Evolutionary conservation across 2,329 filamentous ascomycete species (phyloP).

Genomic region (Sporothrix pallida): DNA sequence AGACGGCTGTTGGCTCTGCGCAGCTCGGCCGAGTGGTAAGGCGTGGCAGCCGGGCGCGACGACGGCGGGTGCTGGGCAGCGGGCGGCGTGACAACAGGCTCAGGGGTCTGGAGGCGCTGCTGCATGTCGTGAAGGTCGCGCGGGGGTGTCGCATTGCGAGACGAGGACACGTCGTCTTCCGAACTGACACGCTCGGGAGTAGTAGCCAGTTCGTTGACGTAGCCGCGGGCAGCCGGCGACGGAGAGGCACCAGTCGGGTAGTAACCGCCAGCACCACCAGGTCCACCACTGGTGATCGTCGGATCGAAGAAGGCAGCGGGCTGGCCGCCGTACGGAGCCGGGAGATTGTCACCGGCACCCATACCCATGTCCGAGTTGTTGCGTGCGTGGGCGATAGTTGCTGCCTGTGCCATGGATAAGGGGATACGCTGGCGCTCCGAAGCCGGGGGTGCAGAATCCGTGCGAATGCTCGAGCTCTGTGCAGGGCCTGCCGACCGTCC

Average conservation of each 20-base stretch:
- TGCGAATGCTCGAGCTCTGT: slow-evolving; percentile 49
- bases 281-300: neutral
- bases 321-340: slow-evolving; percentile 31
- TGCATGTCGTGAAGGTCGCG: slow-evolving; percentile 61
- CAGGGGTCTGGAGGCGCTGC: slow-evolving; percentile 66
- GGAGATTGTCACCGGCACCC: slow-evolving; percentile 40
- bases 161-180: slow-evolving; percentile 56
- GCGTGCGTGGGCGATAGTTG: slow-evolving; percentile 48
- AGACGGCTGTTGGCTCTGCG: slow-evolving; percentile 83
- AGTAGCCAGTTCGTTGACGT: slow-evolving; percentile 52
- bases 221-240: slow-evolving; percentile 47
- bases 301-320: slow-evolving; percentile 8
- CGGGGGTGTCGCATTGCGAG: slow-evolving; percentile 46
- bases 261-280: slow-evolving; percentile 13
- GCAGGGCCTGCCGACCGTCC: slow-evolving; percentile 59
- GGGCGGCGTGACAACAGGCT: slow-evolving; percentile 78
- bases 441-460: slow-evolving; percentile 58
- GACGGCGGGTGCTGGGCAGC: slow-evolving; percentile 78
- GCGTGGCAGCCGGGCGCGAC: slow-evolving; percentile 70
- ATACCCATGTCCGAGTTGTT: slow-evolving; percentile 57
- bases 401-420: slow-evolving; percentile 43
- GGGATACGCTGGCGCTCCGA: slow-evolving; percentile 48
- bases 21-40: slow-evolving; percentile 76
- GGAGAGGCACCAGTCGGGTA: slow-evolving; percentile 37
- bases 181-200: slow-evolving; percentile 62